Evolutionary conservation across 139 green algal genomes (phyloP).

Genomic region (Ettlia oleoabundans): DNA sequence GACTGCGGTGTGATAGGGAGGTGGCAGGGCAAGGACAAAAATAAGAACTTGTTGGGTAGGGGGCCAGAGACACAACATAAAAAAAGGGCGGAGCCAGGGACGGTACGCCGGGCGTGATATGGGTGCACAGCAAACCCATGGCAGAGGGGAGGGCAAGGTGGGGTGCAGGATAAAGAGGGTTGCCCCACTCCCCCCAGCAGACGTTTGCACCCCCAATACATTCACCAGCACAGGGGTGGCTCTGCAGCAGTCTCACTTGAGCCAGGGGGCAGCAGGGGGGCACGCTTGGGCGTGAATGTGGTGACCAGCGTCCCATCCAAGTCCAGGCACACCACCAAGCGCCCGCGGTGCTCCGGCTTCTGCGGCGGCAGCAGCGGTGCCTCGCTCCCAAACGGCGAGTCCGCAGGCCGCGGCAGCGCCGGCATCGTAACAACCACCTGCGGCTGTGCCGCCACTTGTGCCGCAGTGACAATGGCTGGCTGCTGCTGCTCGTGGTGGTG

Average conservation of each 20-base stretch:
- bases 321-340: slow-evolving; percentile 86
- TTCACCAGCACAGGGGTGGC: neutral
- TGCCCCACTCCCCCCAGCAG: too few species aligned
- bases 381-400: neutral
- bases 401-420: neutral
- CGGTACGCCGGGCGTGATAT: too few species aligned
- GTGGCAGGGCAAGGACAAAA: neutral
- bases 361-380: slow-evolving; percentile 52
- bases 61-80: too few species aligned
- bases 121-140: too few species aligned
- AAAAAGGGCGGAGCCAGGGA: too few species aligned
- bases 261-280: slow-evolving; percentile 64
- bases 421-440: too few species aligned
- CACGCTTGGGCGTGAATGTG: slow-evolving; percentile 78
- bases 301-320: slow-evolving; percentile 87
- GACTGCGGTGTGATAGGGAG: neutral
- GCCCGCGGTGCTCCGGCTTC: slow-evolving; percentile 39
- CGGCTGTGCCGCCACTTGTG: too few species aligned
- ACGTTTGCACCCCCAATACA: too few species aligned
- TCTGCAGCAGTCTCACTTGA: neutral
- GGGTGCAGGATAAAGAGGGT: too few species aligned
- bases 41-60: neutral
- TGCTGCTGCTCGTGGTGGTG: neutral
- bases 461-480: neutral
- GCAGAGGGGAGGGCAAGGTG: too few species aligned